Evolutionary conservation across 163 green algal species (phyloP), one percentile per base, ranked within the genome.

Genomic region (Chloroidium sp.): DNA sequence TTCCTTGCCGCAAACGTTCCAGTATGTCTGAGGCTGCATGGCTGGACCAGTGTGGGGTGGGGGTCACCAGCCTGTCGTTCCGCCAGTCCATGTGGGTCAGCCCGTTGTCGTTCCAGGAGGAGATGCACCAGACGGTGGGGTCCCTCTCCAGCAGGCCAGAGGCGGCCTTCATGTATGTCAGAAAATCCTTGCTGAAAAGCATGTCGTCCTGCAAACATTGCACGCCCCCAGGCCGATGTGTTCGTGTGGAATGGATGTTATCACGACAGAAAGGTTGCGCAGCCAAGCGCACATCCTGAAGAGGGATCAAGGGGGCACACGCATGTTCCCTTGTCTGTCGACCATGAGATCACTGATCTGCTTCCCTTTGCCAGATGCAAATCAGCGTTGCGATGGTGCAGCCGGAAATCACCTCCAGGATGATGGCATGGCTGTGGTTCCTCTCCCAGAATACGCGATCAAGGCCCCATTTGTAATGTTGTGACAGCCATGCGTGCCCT

Each of bases 21-120:
- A 36, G 36, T 36, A 36, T 36, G 36, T 36, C 36, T 36, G 36
- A 36, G 36, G 36, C 36, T 36, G 36, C 36, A 36, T 36, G 36
- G 36, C 36, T 36, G 36, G 36, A 36, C 36, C 36, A 36, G 36
- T 36, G 36, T 36, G 36, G 36, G 36, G 36, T 36, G 36, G 36
- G 36, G 36, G 36, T 36, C 74, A 87, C 81, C 69, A 87, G 75
- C 3, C 75, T 78, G 36, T 82, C 86, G 62, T 67, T 67, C 75
- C 82, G 83, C 90, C 81, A 93, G 79, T 77, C 78, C 62, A 85
- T 85, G 64, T 3, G 80, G 0, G n/a, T 72, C 61, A 86, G 84
- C 14, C 90, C 90, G 80, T 95, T 95, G 86, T 95, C 91, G 77
- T 95, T 95, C 91, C 91, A 95, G 8, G 84, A 87, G 12, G 87